These are phyloP conservation scores for Fusarium nanum DNA, from an alignment of 2,329 filamentous ascomycete species.

Conservation along the genomic window DNA sequence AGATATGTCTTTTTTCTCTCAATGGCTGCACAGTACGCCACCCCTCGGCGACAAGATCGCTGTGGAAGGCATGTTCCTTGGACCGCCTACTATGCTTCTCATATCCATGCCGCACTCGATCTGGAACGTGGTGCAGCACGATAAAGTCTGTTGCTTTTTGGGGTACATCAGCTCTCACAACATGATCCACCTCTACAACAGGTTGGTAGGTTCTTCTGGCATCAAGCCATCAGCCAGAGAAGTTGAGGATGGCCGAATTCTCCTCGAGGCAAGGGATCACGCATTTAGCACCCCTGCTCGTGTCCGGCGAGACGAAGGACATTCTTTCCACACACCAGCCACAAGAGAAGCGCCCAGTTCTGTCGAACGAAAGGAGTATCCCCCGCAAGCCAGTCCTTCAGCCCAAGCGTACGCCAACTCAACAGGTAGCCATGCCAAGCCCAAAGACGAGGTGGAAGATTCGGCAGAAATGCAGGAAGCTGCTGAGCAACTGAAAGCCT, in stretches of 20 bases:
- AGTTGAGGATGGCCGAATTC: constrained; percentile 67
- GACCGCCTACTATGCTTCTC: constrained; percentile 73
- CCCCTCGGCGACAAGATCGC: constrained; percentile 67
- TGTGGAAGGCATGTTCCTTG: constrained; percentile 76
- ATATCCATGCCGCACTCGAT: constrained; percentile 74
- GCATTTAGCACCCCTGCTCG: constrained; percentile 52
- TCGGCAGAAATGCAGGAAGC: constrained; percentile 77
- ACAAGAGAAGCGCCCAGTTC: constrained; percentile 42
- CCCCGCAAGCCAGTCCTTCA: constrained; percentile 47
- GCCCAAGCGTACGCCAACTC: constrained; percentile 37
- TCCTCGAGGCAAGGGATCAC: constrained; percentile 64
- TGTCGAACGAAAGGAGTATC: constrained; percentile 42
- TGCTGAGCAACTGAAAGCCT: constrained; percentile 73
- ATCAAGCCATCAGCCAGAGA: constrained; percentile 62
- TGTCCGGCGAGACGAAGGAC: constrained; percentile 47
- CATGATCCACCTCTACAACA: constrained; percentile 72
- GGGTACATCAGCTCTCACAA: constrained; percentile 75
- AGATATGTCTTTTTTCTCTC: constrained; percentile 74
- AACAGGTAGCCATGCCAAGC: constrained; percentile 42
- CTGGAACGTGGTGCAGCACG: constrained; percentile 73
- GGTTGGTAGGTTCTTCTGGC: constrained; percentile 62
- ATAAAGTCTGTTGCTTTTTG: constrained; percentile 74
- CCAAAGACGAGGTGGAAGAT: constrained; percentile 62
- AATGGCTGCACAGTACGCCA: constrained; percentile 72
- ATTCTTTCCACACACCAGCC: constrained; percentile 41